Evolutionary conservation across 176 grass and related monocot species (phyloP), one percentile per base, ranked within the genome.

Genomic region (Urochloa ruziziensis): DNA sequence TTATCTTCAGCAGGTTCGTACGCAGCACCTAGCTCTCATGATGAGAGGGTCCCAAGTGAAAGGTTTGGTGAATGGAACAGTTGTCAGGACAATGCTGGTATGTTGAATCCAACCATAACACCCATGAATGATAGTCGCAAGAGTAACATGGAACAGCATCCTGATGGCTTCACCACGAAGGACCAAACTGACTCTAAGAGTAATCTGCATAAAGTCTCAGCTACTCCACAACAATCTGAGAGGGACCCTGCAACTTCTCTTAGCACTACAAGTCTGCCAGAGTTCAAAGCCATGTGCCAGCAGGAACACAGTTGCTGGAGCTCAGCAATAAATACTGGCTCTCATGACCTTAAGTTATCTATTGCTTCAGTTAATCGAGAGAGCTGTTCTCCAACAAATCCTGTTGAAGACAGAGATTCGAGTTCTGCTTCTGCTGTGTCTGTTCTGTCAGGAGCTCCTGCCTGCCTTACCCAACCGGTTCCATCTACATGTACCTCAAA

Each of bases 21-120:
- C 79, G 62, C 52, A 81, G 25, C 56, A 62, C 49, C 82, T 35
- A 42, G 66, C 7, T 79, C 85, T 59, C 87, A 86, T 88, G 82
- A 57, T 82, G 78, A 51, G 78, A 52, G 69, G 48, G 35, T 42
- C 19, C 79, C 79, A 51, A 60, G 18, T 65, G 79, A 83, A 66
- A 66, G 73, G 71, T 58, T 69, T 86, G 70, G 43, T 29, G 54
- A 82, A 80, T 54, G 79, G 87, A 86, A 82, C 23, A 80, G 36
- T 78, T 12, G 15, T 74, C 78, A 86, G 60, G 89, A 92, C 61
- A 88, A 56, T 62, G 88, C 64, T 76, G 81, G 69, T 89, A 75
- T 87, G 82, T 86, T 84, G 93, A 98, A 77, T 87, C 70, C 85
- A 67, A 86, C 76, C 19, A 82, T 67, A 75, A 36, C 70, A 3